Base-by-base conservation (phyloP, 2,329 filamentous ascomycete genomes). In the Cladosporium sp. region DNA sequence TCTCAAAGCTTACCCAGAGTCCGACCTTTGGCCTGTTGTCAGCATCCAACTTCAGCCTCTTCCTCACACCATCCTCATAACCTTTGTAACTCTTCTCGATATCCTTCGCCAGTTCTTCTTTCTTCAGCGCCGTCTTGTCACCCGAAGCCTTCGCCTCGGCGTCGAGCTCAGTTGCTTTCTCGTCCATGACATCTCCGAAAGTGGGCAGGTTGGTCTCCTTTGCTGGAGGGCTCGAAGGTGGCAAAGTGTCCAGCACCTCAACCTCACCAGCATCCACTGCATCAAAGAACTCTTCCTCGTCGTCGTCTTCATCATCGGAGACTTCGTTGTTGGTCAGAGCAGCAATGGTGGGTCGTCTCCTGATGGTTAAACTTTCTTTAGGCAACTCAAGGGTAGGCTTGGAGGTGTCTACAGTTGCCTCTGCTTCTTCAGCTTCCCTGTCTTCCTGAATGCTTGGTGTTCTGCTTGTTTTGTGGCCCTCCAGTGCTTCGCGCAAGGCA, bases 231-330 rank as follows among this genome's bases (percentile, higher is more conserved):
- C 65, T 68, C 15, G 82, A 79, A 67, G 71, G 69, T 5, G 90
- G 87, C 80, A 92, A 84, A n/a, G 82, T 78, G 66, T 89, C 87
- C 4, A 90, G 82, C 7, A 96, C 88, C 71, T 96, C 90, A 18
- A 98, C 92, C 74, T 95, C 91, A 15, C 95, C 95, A 51, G 93
- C 92, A 78, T 96, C 95, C 6, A 99, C 90, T 10, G 95, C 95
- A 79, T 99, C 95, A 72, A 98, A 99, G 78, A 99, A 99, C 76
- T 98, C 94, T 62, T 97, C 91, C 58, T 92, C 92, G 38, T 91
- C 90, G 59, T 97, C 91, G 54, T 91, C 92, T 34, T 92, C 91
- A 3, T 92, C 91, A 66, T 93, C 88, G 10, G 92, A 95, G 32
- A 95, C 79, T 34, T 83, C 78, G 44, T 80, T 79, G 66, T 90